Evolutionary conservation across 1,139 yeast genomes (phyloP), one percentile per base, ranked within the genome.

Genomic region (Zygosaccharomyces sapae): DNA sequence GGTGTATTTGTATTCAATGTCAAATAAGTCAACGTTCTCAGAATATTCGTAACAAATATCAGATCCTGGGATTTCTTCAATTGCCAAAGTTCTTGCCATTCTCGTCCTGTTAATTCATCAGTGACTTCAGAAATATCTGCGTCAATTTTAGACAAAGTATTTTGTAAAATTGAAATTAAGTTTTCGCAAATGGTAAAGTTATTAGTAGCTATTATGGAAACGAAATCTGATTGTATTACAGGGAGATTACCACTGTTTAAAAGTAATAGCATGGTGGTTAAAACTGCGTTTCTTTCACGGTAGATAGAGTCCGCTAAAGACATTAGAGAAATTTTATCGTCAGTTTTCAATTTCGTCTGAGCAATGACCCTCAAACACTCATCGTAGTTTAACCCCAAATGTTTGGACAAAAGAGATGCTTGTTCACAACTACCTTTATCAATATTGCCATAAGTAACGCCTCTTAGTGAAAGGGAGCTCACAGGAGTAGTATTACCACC

Each of bases 321-420:
- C 27, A 51, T 47, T 5, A 52, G 48, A 10, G 61, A 36, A 0
- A 52, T 44, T 12, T 58, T 48, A 55, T 63, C 25, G 50, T 46
- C 13, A 20, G 27, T 39, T 22, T 41, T 49, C 20, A 37, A 22
- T 12, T 45, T 48, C 0, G 73, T 64, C 54, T 76, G 80, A 20
- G 63, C 52, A 5, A 79, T 68, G 8, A 79, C 66, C 53, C 84
- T 66, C 16, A 76, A 62, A 1, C 73, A 68, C 52, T 81, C 83
- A 16, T 59, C 54, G 13, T 59, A 56, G 50, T 73, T 75, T 9
- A 76, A 45, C 0, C 61, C 53, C 42, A 78, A 62, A 1, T 66
- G 19, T 1, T 63, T 52, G 8, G 74, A 36, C n/a, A 49, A 12
- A 24, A 33, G 22, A 24, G 36, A 42, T 18, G 46, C 49, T 34